Conservation (phyloP, 768 basidiomycete species). For the Xerocomus potaroensis region DNA sequence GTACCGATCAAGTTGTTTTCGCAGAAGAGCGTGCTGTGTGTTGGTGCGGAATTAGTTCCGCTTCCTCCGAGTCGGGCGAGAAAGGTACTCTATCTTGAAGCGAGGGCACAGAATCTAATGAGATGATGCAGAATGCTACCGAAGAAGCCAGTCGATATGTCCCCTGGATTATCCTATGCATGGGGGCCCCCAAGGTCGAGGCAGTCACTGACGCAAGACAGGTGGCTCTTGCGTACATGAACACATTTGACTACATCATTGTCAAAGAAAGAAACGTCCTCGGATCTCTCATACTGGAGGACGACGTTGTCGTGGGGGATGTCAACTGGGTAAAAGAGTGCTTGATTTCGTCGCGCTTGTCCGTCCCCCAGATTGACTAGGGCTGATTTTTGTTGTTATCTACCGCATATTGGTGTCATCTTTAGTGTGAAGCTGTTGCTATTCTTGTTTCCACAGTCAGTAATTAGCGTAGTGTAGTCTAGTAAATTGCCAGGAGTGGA, state of each 20-base stretch:
- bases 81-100: conserved; percentile 12
- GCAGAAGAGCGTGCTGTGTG: conserved; percentile 52
- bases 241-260: conserved; percentile 59
- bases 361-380: conserved; percentile 28
- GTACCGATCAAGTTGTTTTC: conserved; percentile 57
- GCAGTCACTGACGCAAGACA: conserved; percentile 46
- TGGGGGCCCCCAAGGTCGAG: conserved; percentile 74
- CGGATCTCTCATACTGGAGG: conserved; percentile 26
- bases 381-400: not conserved
- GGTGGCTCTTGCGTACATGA: conserved; percentile 22
- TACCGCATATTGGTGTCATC: conserved; percentile 1
- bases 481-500: conserved; percentile 11
- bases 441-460: not conserved
- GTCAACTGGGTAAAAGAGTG: conserved; percentile 79
- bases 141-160: conserved; percentile 43
- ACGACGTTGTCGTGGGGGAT: conserved; percentile 39
- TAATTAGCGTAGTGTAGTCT: conserved; percentile 13
- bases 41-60: conserved; percentile 55
- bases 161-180: conserved; percentile 66
- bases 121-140: conserved; percentile 14
- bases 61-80: conserved; percentile 26
- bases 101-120: not conserved
- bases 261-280: conserved; percentile 41
- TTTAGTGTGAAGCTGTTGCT: not conserved
- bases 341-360: conserved; percentile 56